These are phyloP conservation scores for Gossypium davidsonii DNA, from an alignment of 441 rosid genomes.

Conservation along the genomic window DNA sequence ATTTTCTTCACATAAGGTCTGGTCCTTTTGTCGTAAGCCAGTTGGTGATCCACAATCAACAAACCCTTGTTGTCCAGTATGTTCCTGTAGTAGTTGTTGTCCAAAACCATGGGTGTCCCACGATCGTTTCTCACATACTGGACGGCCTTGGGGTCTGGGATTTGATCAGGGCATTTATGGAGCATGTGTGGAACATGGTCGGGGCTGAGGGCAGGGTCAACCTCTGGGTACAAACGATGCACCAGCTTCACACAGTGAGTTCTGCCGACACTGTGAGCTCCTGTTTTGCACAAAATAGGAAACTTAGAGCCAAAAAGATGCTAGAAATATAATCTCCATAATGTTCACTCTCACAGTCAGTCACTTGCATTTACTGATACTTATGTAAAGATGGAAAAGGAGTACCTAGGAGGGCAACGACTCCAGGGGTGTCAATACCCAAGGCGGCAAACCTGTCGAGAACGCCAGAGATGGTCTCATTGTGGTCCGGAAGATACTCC, in stretches of 20 bases:
- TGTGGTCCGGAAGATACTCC: constrained; percentile 85
- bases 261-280: constrained; percentile 92
- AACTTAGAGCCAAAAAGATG: neutral
- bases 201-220: constrained; percentile 72
- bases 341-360: neutral
- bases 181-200: constrained; percentile 84
- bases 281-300: constrained; percentile 24
- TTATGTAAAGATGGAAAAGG: neutral
- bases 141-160: constrained; percentile 95
- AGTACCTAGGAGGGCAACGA: constrained; percentile 84
- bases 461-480: constrained; percentile 81
- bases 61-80: constrained; percentile 88
- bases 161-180: constrained; percentile 79
- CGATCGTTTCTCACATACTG: constrained; percentile 95
- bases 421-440: constrained; percentile 77
- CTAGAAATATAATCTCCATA: neutral
- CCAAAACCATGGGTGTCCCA: constrained; percentile 85
- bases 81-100: constrained; percentile 94
- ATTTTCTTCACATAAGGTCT: constrained; percentile 85
- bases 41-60: constrained; percentile 82
- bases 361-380: neutral
- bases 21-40: constrained; percentile 78
- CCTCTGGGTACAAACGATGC: constrained; percentile 84
- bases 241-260: constrained; percentile 94
- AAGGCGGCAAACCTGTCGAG: constrained; percentile 73